Evolutionary conservation across 2,329 filamentous ascomycete species (phyloP), one percentile per base, ranked within the genome.

Genomic region (Dactylellina cionopaga): DNA sequence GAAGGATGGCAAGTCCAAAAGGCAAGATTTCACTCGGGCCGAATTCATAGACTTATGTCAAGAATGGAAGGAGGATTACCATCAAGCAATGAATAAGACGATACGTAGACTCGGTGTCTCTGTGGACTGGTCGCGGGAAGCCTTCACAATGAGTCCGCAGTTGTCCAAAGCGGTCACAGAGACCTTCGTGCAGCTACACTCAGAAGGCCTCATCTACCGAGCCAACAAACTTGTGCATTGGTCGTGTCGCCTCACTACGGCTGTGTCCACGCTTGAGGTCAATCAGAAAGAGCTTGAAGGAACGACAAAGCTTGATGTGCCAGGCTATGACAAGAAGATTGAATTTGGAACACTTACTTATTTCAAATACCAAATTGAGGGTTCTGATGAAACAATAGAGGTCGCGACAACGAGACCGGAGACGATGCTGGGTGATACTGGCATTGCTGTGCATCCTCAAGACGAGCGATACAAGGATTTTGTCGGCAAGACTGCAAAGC

Each of bases 351-450:
- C 72, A 33, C 69, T 77, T 29, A 76, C 77, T 55, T 71, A 69
- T 11, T 75, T 77, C 58, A 76, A 74, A 46, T 77, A 74, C 41
- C 31, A 29, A 11, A 47, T 77, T 24, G 74, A 75, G 33, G 46
- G 74, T 70, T 25, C 41, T 11, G 9, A 29, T 19, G 33, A 9
- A 11, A 54, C 71, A 55, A 66, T 75, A 22, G 49, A 76, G 10
- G 64, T 77, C 49, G 71, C 76, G n/a, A 76, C 76, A 5, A 76
- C 76, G 13, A 73, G 76, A 37, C 76, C 76, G 25, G 76, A 77
- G 44, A 75, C 72, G 0, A 52, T 77, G 33, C 66, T 75, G 7
- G 76, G 70, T n/a, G 76, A 77, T 56, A 54, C 74, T 24, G 76
- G 71, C n/a, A 65, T 77, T n/a, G 76, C 73, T 15, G 76, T 77